Base-by-base conservation (phyloP, 1,139 yeast species). In the Saccharomyces uvarum region DNA sequence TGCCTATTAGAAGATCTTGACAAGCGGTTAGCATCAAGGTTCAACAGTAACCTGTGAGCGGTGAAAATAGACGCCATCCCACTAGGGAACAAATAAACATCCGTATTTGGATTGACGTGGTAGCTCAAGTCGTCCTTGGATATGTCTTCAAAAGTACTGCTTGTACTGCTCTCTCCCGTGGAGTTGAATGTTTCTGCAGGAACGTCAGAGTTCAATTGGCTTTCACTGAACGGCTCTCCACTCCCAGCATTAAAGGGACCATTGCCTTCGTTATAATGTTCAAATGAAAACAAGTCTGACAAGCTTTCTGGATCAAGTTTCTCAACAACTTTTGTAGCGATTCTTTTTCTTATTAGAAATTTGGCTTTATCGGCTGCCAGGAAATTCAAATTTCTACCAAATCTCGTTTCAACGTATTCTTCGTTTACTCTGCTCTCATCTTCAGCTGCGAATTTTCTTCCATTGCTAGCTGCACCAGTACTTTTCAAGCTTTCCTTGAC, bases 31-130 rank as follows among this genome's bases (percentile, higher is more conserved):
- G 68, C 55, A 53, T 70, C 73, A 11, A 63, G 63, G 14, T 75
- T 71, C 59, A 89, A 71, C 26, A 84, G 68, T 1, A 87, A 78
- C 59, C 86, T 80, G 66, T 91, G 97, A 0, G 97, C 88, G 56
- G 81, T 80, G 73, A 86, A 93, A 48, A 93, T 87, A 0, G 96
- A 77, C 1, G 97, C 86, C 98, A 93, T 93, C 14, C 99, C 99
- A 1, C 91, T 77, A 11, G 97, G 95, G 65, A 79, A 90, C 54
- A 95, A 75, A 66, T 81, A 90, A 1, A 93, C 95, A 65, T 91
- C 96, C 8, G 59, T 63, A 5, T 64, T 64, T 1, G 69, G 64
- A 51, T 65, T 50, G 24, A 51, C 42, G 5, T 48, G 49, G 24
- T 4, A 41, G 9, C 9, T 16, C 5, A 50, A 44, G 13, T 46